These are phyloP conservation scores for Pascua sp. DNA, from an alignment of 1,284 basidiomycete genomes.

Conservation along the genomic window DNA sequence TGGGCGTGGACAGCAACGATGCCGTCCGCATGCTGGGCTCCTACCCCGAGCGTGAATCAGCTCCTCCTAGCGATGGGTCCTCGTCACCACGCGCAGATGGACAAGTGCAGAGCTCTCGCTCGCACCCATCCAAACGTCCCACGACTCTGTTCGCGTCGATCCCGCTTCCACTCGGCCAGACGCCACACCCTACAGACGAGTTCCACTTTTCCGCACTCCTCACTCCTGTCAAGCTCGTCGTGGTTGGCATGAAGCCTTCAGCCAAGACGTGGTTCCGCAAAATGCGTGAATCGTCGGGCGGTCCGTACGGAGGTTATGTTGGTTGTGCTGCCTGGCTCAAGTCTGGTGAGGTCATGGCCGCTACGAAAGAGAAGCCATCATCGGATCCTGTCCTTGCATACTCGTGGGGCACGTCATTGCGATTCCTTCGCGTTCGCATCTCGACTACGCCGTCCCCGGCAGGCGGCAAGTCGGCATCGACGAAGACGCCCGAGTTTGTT, in stretches of 20 bases:
- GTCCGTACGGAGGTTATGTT: slow-evolving; percentile 54
- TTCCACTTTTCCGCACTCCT: slow-evolving; percentile 82
- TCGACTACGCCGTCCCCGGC: slow-evolving; percentile 26
- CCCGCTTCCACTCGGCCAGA: slow-evolving; percentile 76
- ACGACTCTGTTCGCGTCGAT: slow-evolving; percentile 71
- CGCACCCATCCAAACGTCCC: slow-evolving; percentile 49
- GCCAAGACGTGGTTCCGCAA: slow-evolving; percentile 90
- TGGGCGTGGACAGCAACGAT: slow-evolving; percentile 93
- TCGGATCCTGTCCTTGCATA: slow-evolving; percentile 69
- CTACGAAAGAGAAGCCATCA: slow-evolving; percentile 2
- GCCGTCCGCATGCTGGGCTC: slow-evolving; percentile 89
- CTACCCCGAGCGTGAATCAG: slow-evolving; percentile 63
- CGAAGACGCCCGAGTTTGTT: slow-evolving; percentile 39
- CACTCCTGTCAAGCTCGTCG: slow-evolving; percentile 83
- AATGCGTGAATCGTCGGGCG: slow-evolving; percentile 55
- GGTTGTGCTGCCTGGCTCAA: slow-evolving; percentile 76
- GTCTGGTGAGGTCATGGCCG: slow-evolving; percentile 20
- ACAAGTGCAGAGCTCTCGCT: slow-evolving; percentile 9
- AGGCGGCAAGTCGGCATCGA: slow-evolving; percentile 12
- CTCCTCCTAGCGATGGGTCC: slow-evolving; percentile 6
- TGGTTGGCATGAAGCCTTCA: slow-evolving; percentile 87
- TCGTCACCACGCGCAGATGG: no score
- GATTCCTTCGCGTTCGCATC: slow-evolving; percentile 59
- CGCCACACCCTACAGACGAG: slow-evolving; percentile 72
- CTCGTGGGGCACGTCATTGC: slow-evolving; percentile 70